A percentile compares a stretch with the other conserved stretches of the same genome.
Evolutionary conservation across 768 basidiomycete genomes (phyloP).

Genomic region (Podaxis carcinomalis): DNA sequence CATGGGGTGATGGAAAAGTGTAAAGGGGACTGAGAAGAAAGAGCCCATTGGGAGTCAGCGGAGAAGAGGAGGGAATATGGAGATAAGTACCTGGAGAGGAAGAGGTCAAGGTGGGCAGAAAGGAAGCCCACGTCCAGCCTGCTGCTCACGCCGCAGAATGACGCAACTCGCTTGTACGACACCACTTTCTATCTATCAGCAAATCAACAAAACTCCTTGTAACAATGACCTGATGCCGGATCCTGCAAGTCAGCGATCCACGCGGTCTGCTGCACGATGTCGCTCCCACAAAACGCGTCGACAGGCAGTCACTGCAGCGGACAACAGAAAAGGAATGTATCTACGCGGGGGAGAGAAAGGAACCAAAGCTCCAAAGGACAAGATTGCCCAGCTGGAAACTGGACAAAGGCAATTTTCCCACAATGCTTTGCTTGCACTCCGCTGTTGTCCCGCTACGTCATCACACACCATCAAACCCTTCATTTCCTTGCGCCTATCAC

Average conservation of each 20-base stretch:
- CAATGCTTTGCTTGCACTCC: conserved; percentile 8
- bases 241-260: conserved; percentile 7
- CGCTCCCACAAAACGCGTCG: background rate
- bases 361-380: background rate
- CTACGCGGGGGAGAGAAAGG: background rate
- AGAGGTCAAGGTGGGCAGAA: background rate
- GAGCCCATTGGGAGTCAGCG: conserved; percentile 11
- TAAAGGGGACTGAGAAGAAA: conserved; percentile 11
- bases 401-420: conserved; percentile 6
- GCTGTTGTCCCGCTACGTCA: conserved; percentile 10
- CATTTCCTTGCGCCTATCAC: conserved; percentile 6
- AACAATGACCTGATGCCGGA: background rate
- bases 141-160: conserved; percentile 11
- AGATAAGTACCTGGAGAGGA: conserved; percentile 10
- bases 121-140: conserved; percentile 3
- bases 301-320: background rate
- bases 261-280: conserved; percentile 5
- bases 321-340: background rate
- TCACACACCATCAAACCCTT: conserved; percentile 9
- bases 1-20: conserved; percentile 9
- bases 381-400: background rate
- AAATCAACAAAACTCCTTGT: conserved; percentile 1
- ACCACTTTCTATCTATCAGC: conserved; percentile 9
- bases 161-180: conserved; percentile 10
- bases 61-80: conserved; percentile 7